These are phyloP conservation scores for Pseudozyma tsukubaensis DNA, from an alignment of 1,284 basidiomycete genomes.

Conservation along the genomic window DNA sequence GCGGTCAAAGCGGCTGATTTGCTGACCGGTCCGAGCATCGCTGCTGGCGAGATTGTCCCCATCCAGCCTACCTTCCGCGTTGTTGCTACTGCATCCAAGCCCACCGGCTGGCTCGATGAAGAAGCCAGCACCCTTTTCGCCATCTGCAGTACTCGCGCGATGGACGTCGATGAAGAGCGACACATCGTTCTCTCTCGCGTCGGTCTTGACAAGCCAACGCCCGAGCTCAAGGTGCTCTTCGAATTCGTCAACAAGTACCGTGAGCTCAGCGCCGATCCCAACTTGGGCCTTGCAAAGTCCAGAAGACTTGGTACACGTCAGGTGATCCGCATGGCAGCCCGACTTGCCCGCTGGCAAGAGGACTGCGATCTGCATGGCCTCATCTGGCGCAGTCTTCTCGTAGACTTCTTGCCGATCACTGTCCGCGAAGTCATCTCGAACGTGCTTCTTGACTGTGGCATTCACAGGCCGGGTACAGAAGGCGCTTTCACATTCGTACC, in stretches of 20 bases:
- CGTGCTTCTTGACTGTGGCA: slow-evolving; percentile 57
- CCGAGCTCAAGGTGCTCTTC: slow-evolving; percentile 53
- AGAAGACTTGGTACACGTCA: slow-evolving; percentile 68
- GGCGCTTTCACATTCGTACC: slow-evolving; percentile 60
- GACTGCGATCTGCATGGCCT: slow-evolving; percentile 62
- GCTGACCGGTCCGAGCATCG: slow-evolving; percentile 8
- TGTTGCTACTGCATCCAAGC: slow-evolving; percentile 65
- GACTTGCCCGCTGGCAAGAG: slow-evolving; percentile 63
- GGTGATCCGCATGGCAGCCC: slow-evolving; percentile 66
- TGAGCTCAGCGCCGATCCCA: slow-evolving; percentile 55
- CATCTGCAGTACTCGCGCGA: slow-evolving; percentile 65
- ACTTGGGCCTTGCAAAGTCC: slow-evolving; percentile 64
- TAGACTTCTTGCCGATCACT: slow-evolving; percentile 68
- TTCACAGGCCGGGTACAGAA: slow-evolving; percentile 60
- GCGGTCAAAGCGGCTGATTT: background rate
- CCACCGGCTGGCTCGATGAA: slow-evolving; percentile 68
- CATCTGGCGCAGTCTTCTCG: slow-evolving; percentile 65
- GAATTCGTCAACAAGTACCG: slow-evolving; percentile 67
- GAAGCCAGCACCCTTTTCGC: slow-evolving; percentile 66
- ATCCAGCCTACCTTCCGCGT: slow-evolving; percentile 64
- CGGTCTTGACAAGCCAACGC: slow-evolving; percentile 20
- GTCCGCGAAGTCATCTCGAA: slow-evolving; percentile 61
- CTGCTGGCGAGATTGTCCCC: slow-evolving; percentile 34
- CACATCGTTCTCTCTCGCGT: slow-evolving; percentile 52
- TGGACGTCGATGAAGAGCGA: slow-evolving; percentile 67